Percentiles rank a stretch among this genome's conserved stretches.
These are phyloP conservation scores for Cochlearia excelsa DNA, from an alignment of 345 rosid genomes.

Conservation along the genomic window DNA sequence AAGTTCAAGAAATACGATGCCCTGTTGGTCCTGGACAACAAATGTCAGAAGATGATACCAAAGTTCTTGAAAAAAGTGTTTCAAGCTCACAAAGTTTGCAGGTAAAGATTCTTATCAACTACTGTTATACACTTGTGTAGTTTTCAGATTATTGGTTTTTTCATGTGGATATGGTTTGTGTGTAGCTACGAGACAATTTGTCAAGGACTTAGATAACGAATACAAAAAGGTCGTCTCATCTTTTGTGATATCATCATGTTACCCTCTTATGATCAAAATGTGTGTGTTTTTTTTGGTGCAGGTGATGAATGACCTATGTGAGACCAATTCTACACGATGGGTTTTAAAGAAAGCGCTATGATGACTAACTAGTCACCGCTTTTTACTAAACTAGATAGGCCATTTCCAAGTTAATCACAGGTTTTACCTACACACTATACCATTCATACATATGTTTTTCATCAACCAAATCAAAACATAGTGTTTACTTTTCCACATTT, in stretches of 20 bases:
- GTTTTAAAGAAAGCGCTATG: slow-evolving; percentile 43
- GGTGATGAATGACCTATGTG: slow-evolving; percentile 67
- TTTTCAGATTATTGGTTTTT: slow-evolving; percentile 9
- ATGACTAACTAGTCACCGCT: too few species aligned
- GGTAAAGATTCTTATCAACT: slow-evolving; percentile 38
- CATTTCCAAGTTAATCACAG: too few species aligned
- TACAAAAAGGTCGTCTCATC: slow-evolving; percentile 51
- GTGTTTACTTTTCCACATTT: too few species aligned
- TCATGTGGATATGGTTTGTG: slow-evolving; percentile 19
- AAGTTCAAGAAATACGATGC: slow-evolving; percentile 26
- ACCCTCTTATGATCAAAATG: background rate
- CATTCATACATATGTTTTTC: too few species aligned
- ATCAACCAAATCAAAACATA: too few species aligned
- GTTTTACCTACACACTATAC: too few species aligned
- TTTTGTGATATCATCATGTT: background rate
- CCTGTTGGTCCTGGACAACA: slow-evolving; percentile 31
- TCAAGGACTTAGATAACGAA: slow-evolving; percentile 54
- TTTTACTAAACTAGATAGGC: too few species aligned
- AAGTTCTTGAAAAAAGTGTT: slow-evolving; percentile 73
- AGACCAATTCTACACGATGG: slow-evolving; percentile 56
- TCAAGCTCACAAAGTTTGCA: slow-evolving; percentile 82
- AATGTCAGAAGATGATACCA: slow-evolving; percentile 57
- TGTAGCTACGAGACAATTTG: slow-evolving; percentile 59
- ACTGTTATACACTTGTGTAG: background rate
- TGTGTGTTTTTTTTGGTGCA: slow-evolving; percentile 24